phyloP scores from a whole-genome alignment of 2,329 filamentous ascomycete genomes.

The Fusarium pininemorale region DNA sequence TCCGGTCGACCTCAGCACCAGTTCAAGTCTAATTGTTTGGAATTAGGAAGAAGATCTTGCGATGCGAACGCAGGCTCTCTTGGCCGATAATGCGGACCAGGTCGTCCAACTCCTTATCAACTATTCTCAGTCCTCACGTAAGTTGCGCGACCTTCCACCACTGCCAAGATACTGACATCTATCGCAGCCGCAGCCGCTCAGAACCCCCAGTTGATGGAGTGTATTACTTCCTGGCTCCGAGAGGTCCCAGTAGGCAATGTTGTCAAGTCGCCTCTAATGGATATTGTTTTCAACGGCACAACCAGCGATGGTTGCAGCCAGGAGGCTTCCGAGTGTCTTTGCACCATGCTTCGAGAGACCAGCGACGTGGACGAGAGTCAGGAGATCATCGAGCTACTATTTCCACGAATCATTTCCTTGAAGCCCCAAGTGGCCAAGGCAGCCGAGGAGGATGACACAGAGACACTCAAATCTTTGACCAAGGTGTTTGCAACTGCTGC shows the following conservation, averaged over 20 bases:
- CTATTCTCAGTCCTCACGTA: constrained; percentile 92
- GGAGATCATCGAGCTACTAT: constrained; percentile 81
- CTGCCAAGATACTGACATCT: constrained; percentile 26
- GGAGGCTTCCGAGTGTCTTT: constrained; percentile 90
- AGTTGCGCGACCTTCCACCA: constrained; percentile 43
- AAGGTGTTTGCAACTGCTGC: constrained; percentile 92
- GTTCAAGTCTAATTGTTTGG: constrained; percentile 52
- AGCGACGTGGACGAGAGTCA: constrained; percentile 92
- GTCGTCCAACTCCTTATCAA: constrained; percentile 88
- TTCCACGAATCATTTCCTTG: constrained; percentile 81
- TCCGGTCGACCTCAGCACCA: constrained; percentile 49
- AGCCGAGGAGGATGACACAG: constrained; percentile 82
- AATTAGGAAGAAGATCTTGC: constrained; percentile 94
- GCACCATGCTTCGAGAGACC: constrained; percentile 90
- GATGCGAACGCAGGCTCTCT: constrained; percentile 84
- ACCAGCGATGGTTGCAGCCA: constrained; percentile 82
- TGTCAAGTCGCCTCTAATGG: constrained; percentile 84
- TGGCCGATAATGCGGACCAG: constrained; percentile 89
- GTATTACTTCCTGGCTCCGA: constrained; percentile 94
- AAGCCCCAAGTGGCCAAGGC: constrained; percentile 78
- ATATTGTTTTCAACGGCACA: constrained; percentile 81
- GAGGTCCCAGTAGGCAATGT: constrained; percentile 88
- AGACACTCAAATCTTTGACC: constrained; percentile 87
- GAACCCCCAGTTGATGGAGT: constrained; percentile 92
- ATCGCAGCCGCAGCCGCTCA: constrained; percentile 74